Percentiles rank a stretch among this genome's conserved stretches.
These are phyloP conservation scores for Macrotyloma uniflorum DNA, from an alignment of 306 rosid genomes.

Conservation along the genomic window DNA sequence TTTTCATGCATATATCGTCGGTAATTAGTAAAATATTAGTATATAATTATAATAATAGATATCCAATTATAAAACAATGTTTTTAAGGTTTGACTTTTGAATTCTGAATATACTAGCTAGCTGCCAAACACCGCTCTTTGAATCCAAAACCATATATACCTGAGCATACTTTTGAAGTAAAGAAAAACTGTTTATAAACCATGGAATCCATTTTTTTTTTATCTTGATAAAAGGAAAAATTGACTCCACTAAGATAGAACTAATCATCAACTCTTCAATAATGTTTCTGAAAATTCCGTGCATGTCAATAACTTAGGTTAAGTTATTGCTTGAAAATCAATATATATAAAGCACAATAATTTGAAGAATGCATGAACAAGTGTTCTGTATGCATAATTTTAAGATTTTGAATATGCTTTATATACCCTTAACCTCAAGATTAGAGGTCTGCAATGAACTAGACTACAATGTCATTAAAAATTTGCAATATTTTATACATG, in stretches of 20 bases:
- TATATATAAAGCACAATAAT: too few relatives aligned
- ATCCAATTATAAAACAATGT: background rate
- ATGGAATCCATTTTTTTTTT: background rate
- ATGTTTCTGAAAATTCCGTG: too few relatives aligned
- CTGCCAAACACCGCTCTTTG: background rate
- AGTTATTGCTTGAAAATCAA: too few relatives aligned
- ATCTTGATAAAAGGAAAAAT: constrained; percentile 4
- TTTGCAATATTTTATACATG: background rate
- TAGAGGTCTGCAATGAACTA: too few relatives aligned
- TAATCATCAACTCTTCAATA: constrained; percentile 40
- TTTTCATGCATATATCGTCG: background rate
- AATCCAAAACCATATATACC: background rate
- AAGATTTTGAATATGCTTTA: too few relatives aligned
- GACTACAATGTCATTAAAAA: background rate
- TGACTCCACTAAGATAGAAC: constrained; percentile 28
- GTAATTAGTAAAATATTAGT: background rate
- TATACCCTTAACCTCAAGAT: too few relatives aligned
- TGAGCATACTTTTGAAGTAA: constrained; percentile 15
- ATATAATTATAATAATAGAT: background rate
- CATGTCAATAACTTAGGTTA: too few relatives aligned
- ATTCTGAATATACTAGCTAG: constrained; percentile 8
- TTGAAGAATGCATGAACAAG: too few relatives aligned
- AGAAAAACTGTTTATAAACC: background rate
- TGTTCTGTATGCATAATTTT: too few relatives aligned
- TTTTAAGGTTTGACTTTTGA: constrained; percentile 42